phyloP scores from a whole-genome alignment of 2,329 filamentous ascomycete species.

The Leptographium radiaticola region DNA sequence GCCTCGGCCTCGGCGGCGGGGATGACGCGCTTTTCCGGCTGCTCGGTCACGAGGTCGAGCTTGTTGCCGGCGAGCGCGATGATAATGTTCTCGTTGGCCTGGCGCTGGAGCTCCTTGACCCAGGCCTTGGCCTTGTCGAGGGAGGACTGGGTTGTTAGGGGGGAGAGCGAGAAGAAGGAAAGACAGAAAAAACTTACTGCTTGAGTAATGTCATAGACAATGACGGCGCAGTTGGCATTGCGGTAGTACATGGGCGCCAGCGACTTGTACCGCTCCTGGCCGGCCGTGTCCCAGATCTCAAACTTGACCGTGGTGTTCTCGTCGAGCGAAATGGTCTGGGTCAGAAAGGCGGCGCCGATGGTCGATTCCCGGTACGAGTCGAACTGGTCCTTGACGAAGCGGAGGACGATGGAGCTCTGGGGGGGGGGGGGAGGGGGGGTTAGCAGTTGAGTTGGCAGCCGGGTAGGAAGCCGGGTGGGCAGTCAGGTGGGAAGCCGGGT shows the following conservation, averaged over 20 bases:
- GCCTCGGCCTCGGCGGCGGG: constrained; percentile 81
- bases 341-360: constrained; percentile 96
- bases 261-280: constrained; percentile 98
- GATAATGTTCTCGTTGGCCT: constrained; percentile 99
- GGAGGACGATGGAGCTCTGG: constrained; percentile 90
- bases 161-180: not conserved
- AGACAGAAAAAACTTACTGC: constrained; percentile 49
- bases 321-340: constrained; percentile 95
- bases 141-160: constrained; percentile 51
- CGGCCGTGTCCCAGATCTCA: constrained; percentile 98
- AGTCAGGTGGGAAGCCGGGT: too few relatives aligned
- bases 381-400: constrained; percentile 99
- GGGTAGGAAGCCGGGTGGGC: too few relatives aligned
- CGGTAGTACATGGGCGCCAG: constrained; percentile 99
- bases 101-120: constrained; percentile 97
- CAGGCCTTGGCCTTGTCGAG: constrained; percentile 98
- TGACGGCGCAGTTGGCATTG: constrained; percentile 97
- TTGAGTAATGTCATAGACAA: constrained; percentile 99
- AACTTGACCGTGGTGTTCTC: constrained; percentile 99
- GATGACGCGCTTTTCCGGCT: constrained; percentile 92
- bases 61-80: constrained; percentile 98
- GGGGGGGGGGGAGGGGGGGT: constrained; percentile 12
- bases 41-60: constrained; percentile 85
- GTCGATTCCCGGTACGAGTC: constrained; percentile 94
- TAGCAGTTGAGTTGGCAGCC: constrained; percentile 5